A percentile compares a stretch with the other conserved stretches of the same genome.
Evolutionary conservation across 2,329 filamentous ascomycete species (phyloP).

Genomic region (Neonectria ditissima): DNA sequence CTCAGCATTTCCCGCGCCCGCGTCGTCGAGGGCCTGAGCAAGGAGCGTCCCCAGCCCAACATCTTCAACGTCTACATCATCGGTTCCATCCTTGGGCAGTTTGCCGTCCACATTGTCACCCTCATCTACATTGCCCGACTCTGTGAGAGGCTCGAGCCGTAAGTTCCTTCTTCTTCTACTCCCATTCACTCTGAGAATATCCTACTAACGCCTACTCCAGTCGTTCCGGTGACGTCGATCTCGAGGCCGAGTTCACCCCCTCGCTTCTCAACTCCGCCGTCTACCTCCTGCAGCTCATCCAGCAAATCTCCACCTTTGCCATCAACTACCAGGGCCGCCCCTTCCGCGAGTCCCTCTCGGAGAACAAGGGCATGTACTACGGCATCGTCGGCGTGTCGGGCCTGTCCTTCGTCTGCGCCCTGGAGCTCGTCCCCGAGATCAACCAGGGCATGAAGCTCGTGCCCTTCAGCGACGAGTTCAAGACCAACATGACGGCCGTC

Average conservation of each 20-base stretch:
- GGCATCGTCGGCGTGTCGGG: slow-evolving; percentile 90
- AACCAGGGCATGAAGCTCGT: slow-evolving; percentile 95
- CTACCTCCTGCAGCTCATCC: slow-evolving; percentile 96
- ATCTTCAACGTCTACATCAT: slow-evolving; percentile 99
- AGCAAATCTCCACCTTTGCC: slow-evolving; percentile 98
- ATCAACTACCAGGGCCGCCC: slow-evolving; percentile 99
- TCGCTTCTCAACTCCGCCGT: slow-evolving; percentile 96
- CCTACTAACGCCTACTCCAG: slow-evolving; percentile 51
- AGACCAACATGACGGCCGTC: slow-evolving; percentile 81
- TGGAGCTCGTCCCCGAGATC: slow-evolving; percentile 94
- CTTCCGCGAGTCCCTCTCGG: slow-evolving; percentile 94
- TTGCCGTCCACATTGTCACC: slow-evolving; percentile 93
- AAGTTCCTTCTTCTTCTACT: slow-evolving; percentile 56
- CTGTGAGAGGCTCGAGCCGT: slow-evolving; percentile 88
- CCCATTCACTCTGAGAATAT: neutral
- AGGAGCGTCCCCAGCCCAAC: slow-evolving; percentile 96
- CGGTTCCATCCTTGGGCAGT: slow-evolving; percentile 95
- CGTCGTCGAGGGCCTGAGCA: slow-evolving; percentile 93
- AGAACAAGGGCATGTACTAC: slow-evolving; percentile 99
- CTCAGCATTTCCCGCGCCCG: slow-evolving; percentile 97
- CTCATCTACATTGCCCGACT: slow-evolving; percentile 93
- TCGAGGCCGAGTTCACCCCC: slow-evolving; percentile 94
- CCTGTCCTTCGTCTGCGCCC: slow-evolving; percentile 93
- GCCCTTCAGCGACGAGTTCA: slow-evolving; percentile 90
- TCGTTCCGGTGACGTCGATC: slow-evolving; percentile 75